Conservation (phyloP, 345 rosid species). For the Aquilaria malaccensis region DNA sequence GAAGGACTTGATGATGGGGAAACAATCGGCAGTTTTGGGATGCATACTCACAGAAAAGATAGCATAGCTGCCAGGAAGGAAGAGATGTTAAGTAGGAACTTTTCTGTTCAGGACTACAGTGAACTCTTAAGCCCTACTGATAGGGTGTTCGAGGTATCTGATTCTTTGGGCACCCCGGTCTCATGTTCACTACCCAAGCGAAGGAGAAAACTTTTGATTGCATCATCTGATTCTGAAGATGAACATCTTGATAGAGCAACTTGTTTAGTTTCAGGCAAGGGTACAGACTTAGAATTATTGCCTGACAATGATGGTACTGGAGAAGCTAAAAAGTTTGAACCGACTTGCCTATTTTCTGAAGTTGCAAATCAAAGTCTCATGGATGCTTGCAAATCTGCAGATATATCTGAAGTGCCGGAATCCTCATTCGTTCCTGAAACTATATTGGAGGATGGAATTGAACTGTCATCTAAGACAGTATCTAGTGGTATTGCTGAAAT, state of each 20-base stretch:
- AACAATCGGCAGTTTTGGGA: slow-evolving; percentile 17
- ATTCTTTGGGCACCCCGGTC: slow-evolving; percentile 37
- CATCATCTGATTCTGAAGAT: slow-evolving; percentile 86
- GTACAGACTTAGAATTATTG: slow-evolving; percentile 20
- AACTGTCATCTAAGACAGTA: slow-evolving; percentile 31
- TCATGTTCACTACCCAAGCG: slow-evolving; percentile 28
- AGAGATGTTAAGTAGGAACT: slow-evolving; percentile 58
- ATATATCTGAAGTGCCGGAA: slow-evolving; percentile 74
- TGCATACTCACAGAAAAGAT: slow-evolving; percentile 27
- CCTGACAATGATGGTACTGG: slow-evolving; percentile 21
- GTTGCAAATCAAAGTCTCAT: slow-evolving; percentile 21
- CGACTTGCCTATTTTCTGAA: slow-evolving; percentile 26
- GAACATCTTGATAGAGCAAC: slow-evolving; percentile 27
- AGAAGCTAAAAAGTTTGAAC: slow-evolving; percentile 24
- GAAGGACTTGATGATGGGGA: slow-evolving; percentile 32
- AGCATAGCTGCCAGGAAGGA: slow-evolving; percentile 64
- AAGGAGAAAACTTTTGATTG: slow-evolving; percentile 43
- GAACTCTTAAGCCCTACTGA: slow-evolving; percentile 30
- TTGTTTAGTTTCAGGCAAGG: slow-evolving; percentile 18
- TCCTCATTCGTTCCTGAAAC: slow-evolving; percentile 88
- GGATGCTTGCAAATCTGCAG: slow-evolving; percentile 35
- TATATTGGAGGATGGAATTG: slow-evolving; percentile 38
- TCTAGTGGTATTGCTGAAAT: slow-evolving; percentile 43
- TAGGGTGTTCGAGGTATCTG: slow-evolving; percentile 25
- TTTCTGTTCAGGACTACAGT: slow-evolving; percentile 35